Base-by-base conservation (phyloP, 495 filamentous ascomycete genomes). In the Hyaloscypha finlandica region DNA sequence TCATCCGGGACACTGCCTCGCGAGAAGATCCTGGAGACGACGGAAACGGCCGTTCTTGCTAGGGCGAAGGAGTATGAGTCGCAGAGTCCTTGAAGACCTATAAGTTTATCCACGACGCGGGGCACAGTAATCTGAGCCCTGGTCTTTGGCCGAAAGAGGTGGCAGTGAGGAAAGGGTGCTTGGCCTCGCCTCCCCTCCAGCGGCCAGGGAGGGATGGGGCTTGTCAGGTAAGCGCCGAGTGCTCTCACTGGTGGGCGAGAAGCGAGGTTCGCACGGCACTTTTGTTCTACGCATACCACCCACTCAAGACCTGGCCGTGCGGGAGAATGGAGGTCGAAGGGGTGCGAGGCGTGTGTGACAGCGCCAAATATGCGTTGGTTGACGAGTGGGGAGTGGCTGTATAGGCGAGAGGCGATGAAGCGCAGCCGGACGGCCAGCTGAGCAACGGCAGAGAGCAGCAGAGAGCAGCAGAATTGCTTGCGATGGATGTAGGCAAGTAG, bases 61-160 rank as follows among this genome's bases (percentile, higher is more conserved):
- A 61, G 63, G 60, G 39, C 53, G 63, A 62, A 56, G 30, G 22
- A 60, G 35, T 68, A 19, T 56, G 59, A 37, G 54, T 22, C 12
- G 16, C 30, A 45, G 54, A 22, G 4, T 3, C 31, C 42, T 42
- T 39, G n/a, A 35, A 45, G 62, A n/a, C 42, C 63, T 30, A 52
- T 59, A 68, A 52, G 20, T 68, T 71, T 69, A 69, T 69, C 63
- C 63, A 66, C n/a, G 56, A 53, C 16, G 25, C 19, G 56, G 63
- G 70, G 63, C 63, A 71, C 66, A 66, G 64, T 66, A 48, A 30
- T 16, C 55, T 63, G 57, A 58, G 60, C 64, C 69, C 45, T 37
- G 69, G 63, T 33, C 63, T n/a, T 25, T 6, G 70, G 63, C 59
- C 66, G 31, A 20, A 59, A 33, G 29, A 51, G 64, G 62, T 66